Evolutionary conservation across 768 basidiomycete genomes (phyloP).

Genomic region (Boletus sp.): DNA sequence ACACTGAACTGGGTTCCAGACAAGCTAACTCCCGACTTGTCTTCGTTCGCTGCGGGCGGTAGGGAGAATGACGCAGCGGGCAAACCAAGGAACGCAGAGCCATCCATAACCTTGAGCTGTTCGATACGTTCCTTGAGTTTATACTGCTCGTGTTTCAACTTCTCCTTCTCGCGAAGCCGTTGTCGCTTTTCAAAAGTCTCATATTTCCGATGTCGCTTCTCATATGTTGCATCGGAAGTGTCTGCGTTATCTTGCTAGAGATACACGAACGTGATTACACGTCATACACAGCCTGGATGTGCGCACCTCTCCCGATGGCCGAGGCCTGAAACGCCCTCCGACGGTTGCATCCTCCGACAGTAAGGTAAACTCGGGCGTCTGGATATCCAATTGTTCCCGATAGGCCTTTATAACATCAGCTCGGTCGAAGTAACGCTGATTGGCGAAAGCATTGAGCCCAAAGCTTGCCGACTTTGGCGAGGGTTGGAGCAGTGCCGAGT

Average conservation of each 20-base stretch:
- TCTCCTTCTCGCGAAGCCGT: constrained; percentile 86
- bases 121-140: constrained; percentile 89
- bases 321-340: constrained; percentile 68
- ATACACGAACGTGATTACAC: constrained; percentile 8
- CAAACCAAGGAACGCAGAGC: constrained; percentile 62
- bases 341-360: constrained; percentile 51
- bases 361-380: constrained; percentile 69
- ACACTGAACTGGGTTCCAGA: constrained; percentile 40
- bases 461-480: constrained; percentile 37
- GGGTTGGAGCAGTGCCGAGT: constrained; percentile 49
- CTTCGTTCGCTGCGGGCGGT: constrained; percentile 24
- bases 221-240: constrained; percentile 78
- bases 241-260: constrained; percentile 51
- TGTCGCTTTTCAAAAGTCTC: constrained; percentile 84
- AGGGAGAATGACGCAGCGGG: constrained; percentile 57
- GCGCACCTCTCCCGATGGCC: constrained; percentile 70
- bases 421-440: constrained; percentile 74
- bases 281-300: neutral
- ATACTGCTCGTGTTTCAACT: constrained; percentile 88
- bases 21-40: constrained; percentile 27
- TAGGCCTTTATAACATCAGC: constrained; percentile 74
- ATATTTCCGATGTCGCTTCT: constrained; percentile 82
- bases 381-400: constrained; percentile 66
- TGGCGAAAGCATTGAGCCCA: constrained; percentile 56
- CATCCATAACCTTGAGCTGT: constrained; percentile 73